These are phyloP conservation scores for Talaromyces thailandensis DNA, from an alignment of 495 filamentous ascomycete species.

Conservation along the genomic window DNA sequence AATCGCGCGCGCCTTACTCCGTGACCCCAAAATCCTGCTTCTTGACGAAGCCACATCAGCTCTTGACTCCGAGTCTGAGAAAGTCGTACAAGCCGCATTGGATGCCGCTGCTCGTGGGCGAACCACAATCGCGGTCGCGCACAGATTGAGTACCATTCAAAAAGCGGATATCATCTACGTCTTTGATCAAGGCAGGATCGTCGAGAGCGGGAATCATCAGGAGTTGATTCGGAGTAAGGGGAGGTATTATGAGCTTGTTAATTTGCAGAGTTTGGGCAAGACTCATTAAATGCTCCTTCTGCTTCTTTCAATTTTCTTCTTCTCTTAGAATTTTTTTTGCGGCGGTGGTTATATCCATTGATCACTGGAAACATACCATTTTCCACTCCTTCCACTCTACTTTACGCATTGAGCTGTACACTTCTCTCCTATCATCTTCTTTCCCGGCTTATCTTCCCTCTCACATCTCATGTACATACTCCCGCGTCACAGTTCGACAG, in stretches of 20 bases:
- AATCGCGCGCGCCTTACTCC: slow-evolving; percentile 63
- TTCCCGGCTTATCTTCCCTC: not conserved
- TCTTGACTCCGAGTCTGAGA: slow-evolving; percentile 73
- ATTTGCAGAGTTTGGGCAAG: slow-evolving; percentile 70
- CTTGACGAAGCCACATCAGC: slow-evolving; percentile 80
- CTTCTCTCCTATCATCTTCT: not conserved
- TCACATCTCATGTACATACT: not conserved
- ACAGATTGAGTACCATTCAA: slow-evolving; percentile 70
- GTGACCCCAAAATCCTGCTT: slow-evolving; percentile 61
- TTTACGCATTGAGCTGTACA: not conserved
- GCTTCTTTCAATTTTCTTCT: not conserved
- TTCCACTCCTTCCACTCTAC: not conserved
- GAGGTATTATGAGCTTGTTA: slow-evolving; percentile 69
- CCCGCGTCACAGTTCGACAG: not conserved
- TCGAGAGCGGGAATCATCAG: slow-evolving; percentile 64
- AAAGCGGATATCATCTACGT: slow-evolving; percentile 80
- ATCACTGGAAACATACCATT: not conserved
- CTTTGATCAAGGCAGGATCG: slow-evolving; percentile 64
- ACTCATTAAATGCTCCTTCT: slow-evolving; percentile 11
- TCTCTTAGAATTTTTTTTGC: not conserved
- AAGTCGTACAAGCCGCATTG: slow-evolving; percentile 73
- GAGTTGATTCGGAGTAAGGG: slow-evolving; percentile 58
- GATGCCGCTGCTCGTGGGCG: slow-evolving; percentile 65
- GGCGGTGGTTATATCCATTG: not conserved
- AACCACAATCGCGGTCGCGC: slow-evolving; percentile 73